Evolutionary conservation across 306 rosid genomes (phyloP).

Genomic region (Prosopis cineraria): DNA sequence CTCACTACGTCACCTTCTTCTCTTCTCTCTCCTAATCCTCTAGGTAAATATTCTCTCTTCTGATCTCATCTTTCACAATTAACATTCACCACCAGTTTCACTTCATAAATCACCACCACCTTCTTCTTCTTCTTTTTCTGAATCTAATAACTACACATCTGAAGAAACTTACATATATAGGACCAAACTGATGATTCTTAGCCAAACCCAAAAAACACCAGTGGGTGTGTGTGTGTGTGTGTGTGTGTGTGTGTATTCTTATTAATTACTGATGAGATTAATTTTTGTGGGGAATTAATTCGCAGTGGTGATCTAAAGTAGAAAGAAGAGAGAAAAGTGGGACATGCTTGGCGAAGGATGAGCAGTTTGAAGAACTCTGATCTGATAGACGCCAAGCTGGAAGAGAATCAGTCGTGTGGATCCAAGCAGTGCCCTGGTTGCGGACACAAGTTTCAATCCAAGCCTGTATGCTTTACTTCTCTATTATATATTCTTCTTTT

Average conservation of each 20-base stretch:
- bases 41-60: not conserved
- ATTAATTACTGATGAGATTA: too few species aligned
- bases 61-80: not conserved
- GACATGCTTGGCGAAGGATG: conserved; percentile 39
- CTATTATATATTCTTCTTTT: conserved; percentile 38
- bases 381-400: conserved; percentile 96
- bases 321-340: conserved; percentile 8
- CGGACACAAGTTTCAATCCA: conserved; percentile 86
- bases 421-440: conserved; percentile 96
- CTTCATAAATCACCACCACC: not conserved
- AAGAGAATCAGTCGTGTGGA: conserved; percentile 93
- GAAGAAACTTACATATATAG: not conserved
- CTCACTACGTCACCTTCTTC: conserved; percentile 34
- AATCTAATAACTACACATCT: conserved; percentile 8
- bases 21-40: not conserved
- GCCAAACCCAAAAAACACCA: conserved; percentile 12
- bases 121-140: not conserved
- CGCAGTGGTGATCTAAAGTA: not conserved
- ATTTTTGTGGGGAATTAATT: not conserved
- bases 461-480: conserved; percentile 57
- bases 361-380: conserved; percentile 64
- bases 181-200: not conserved
- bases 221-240: not conserved
- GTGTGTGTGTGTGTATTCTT: too few species aligned
- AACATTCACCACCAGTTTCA: not conserved